Conservation (phyloP, 108 stramenopile species). For the Schizochytrium sp. region DNA sequence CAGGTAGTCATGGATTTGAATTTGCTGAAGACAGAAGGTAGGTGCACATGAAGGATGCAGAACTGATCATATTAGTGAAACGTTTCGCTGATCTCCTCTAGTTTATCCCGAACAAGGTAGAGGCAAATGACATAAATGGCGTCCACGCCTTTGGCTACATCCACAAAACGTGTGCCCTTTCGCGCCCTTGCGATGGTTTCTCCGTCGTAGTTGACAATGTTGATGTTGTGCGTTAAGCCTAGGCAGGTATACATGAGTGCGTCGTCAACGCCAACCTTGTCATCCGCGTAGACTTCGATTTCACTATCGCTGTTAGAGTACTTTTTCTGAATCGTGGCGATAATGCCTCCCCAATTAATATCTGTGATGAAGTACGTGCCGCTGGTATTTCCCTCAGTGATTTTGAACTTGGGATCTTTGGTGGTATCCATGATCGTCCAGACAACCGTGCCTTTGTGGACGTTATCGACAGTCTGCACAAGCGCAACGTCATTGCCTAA, state of each 20-base stretch:
- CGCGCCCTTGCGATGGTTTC: conserved; percentile 3
- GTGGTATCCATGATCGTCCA: conserved; percentile 13
- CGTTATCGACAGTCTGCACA: neutral
- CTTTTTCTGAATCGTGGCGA: conserved; percentile 23
- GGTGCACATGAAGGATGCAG: too few relatives aligned
- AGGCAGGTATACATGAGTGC: neutral
- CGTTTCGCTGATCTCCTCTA: conserved; percentile 26
- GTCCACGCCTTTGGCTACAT: conserved; percentile 19
- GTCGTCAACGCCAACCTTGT: neutral
- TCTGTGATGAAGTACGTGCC: conserved; percentile 7
- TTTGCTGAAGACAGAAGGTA: too few relatives aligned
- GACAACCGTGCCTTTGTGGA: neutral
- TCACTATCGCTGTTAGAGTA: conserved; percentile 22
- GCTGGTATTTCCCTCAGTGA: neutral
- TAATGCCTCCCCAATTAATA: neutral
- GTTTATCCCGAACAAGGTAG: conserved; percentile 15
- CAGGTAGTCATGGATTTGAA: too few relatives aligned
- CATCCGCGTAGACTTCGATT: conserved; percentile 5
- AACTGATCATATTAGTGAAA: neutral
- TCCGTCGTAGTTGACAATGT: conserved; percentile 1
- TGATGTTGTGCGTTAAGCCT: conserved; percentile 1
- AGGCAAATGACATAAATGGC: conserved; percentile 14
- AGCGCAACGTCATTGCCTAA: conserved; percentile 7
- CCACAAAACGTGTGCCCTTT: conserved; percentile 2
- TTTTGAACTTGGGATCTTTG: conserved; percentile 10